Conservation (phyloP, 108 stramenopile species). For the Discostella stelligeroides region DNA sequence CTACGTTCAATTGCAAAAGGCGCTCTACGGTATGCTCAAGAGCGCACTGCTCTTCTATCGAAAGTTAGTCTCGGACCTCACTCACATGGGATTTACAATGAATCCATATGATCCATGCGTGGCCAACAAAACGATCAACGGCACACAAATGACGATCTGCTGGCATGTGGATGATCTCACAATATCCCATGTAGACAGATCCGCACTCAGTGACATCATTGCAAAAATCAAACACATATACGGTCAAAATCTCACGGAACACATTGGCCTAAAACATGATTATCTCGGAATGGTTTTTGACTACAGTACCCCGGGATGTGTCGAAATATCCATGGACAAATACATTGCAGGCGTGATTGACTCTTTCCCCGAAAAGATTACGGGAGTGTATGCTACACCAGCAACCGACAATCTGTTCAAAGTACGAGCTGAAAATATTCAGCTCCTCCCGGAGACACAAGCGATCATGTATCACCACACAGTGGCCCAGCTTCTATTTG, state of each 20-base stretch:
- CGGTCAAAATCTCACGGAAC: conserved; percentile 15
- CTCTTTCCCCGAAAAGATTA: too few species aligned
- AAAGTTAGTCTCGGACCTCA: too few species aligned
- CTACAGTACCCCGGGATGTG: conserved; percentile 8
- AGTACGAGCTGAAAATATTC: conserved; percentile 1
- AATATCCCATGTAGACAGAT: background rate
- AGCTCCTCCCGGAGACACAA: conserved; percentile 5
- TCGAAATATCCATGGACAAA: conserved; percentile 15
- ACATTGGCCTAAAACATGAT: conserved; percentile 36
- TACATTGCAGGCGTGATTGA: conserved; percentile 1
- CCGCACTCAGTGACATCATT: background rate
- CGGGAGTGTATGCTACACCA: conserved; percentile 10
- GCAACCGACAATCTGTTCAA: conserved; percentile 8
- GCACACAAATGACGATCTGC: conserved; percentile 45
- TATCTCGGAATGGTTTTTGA: conserved; percentile 54
- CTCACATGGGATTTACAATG: too few species aligned
- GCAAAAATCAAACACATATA: conserved; percentile 8
- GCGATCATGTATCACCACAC: conserved; percentile 39
- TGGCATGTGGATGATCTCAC: conserved; percentile 62
- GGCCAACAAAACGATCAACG: too few species aligned
- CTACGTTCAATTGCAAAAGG: too few species aligned
- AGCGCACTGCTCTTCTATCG: conserved; percentile 1
- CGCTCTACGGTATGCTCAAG: conserved; percentile 6
- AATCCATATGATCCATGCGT: conserved; percentile 39
- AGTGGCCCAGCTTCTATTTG: conserved; percentile 47